Conservation (phyloP, 2,329 filamentous ascomycete species). For the Lasiodiplodia sp. region DNA sequence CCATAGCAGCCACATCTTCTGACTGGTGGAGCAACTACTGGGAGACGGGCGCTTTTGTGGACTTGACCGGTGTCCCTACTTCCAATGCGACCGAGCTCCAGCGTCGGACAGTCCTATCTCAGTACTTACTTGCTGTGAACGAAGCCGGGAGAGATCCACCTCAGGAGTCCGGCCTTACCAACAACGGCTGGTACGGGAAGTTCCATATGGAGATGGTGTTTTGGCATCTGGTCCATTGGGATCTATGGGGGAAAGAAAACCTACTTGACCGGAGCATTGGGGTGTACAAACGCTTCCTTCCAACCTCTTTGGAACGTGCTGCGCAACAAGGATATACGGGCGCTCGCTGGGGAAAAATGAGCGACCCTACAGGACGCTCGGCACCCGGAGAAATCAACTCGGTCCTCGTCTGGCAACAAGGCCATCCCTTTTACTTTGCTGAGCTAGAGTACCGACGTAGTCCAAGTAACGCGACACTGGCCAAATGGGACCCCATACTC, state of each 20-base stretch:
- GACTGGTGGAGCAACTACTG: conserved; percentile 61
- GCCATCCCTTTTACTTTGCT: conserved; percentile 67
- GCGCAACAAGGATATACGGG: conserved; percentile 48
- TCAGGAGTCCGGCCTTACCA: conserved; percentile 59
- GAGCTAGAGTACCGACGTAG: conserved; percentile 62
- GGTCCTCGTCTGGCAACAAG: conserved; percentile 69
- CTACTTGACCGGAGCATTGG: conserved; percentile 57
- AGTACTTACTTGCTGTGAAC: conserved; percentile 63
- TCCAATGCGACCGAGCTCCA: conserved; percentile 59
- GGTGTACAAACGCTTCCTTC: conserved; percentile 58
- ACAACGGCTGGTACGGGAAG: conserved; percentile 65
- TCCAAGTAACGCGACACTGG: conserved; percentile 53
- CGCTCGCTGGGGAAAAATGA: conserved; percentile 64
- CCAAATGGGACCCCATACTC: conserved; percentile 62
- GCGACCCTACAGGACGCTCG: conserved; percentile 61
- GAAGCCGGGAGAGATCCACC: conserved; percentile 58
- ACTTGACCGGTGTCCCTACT: conserved; percentile 52
- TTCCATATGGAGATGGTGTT: conserved; percentile 64
- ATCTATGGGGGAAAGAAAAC: conserved; percentile 57
- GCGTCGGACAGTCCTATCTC: conserved; percentile 61
- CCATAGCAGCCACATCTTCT: conserved; percentile 43
- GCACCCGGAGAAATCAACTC: conserved; percentile 68
- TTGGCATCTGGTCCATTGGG: conserved; percentile 62
- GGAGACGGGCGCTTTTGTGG: conserved; percentile 61
- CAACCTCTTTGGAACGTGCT: conserved; percentile 46